Conservation (phyloP, 257 asterid genomes). For the Scutellaria minor region DNA sequence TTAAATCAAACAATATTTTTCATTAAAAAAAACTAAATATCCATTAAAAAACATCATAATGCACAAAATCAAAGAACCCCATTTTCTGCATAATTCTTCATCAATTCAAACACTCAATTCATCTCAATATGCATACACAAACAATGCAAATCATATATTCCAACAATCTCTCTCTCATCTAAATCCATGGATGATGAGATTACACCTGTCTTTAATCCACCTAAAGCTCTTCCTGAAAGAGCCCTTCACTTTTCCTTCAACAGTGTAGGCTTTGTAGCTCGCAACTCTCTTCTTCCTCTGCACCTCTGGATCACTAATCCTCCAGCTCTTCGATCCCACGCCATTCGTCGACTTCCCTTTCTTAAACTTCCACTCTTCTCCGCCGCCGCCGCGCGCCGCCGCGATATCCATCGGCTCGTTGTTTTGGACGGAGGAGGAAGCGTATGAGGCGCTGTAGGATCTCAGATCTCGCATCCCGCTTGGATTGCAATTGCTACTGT, state of each 20-base stretch:
- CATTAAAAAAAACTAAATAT: too few relatives aligned
- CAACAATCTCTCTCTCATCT: conserved; percentile 31
- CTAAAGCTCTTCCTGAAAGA: conserved; percentile 70
- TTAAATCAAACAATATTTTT: too few relatives aligned
- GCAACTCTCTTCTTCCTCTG: conserved; percentile 89
- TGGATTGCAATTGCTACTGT: conserved; percentile 43
- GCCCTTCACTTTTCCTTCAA: conserved; percentile 80
- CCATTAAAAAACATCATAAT: background rate
- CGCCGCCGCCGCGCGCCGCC: conserved; percentile 41
- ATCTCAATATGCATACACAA: too few relatives aligned
- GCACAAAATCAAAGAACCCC: background rate
- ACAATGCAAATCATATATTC: too few relatives aligned
- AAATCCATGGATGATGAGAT: conserved; percentile 51
- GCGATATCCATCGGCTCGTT: background rate
- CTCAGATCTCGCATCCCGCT: conserved; percentile 70
- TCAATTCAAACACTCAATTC: too few relatives aligned
- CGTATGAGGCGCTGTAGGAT: conserved; percentile 73
- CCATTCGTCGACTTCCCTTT: conserved; percentile 70
- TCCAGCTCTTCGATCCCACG: conserved; percentile 56
- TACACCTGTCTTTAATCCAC: conserved; percentile 69
- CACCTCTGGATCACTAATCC: conserved; percentile 70
- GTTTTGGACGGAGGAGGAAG: conserved; percentile 45
- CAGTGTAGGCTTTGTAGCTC: conserved; percentile 72
- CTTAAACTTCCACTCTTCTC: conserved; percentile 65
- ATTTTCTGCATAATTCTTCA: too few relatives aligned